phyloP scores from a whole-genome alignment of 305 asterid species.

The Fraxinus ornus region DNA sequence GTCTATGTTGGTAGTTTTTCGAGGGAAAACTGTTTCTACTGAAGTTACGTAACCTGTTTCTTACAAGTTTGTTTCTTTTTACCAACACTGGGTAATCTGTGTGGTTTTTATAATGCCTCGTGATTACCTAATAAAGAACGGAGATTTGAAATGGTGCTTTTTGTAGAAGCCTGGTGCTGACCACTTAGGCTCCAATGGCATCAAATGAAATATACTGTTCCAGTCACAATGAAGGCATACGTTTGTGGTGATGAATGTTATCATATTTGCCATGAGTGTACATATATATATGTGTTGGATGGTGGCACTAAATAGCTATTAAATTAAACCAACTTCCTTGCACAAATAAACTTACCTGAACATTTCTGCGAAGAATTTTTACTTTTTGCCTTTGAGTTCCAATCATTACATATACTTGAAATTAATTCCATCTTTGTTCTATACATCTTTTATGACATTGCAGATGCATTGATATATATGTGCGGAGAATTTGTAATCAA shows the following conservation, averaged over 20 bases:
- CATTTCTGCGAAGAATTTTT: no score
- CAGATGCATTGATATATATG: no score
- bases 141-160: conserved; percentile 24
- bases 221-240: conserved; percentile 14
- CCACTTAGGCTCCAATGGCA: conserved; percentile 21
- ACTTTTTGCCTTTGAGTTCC: no score
- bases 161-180: conserved; percentile 6
- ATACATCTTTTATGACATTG: not conserved
- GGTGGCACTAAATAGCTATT: no score
- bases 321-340: no score
- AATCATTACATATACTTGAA: no score
- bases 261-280: not conserved
- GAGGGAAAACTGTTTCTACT: not conserved
- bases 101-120: conserved; percentile 6
- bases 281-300: no score
- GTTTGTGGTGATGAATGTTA: not conserved
- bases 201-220: not conserved
- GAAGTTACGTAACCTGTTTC: not conserved
- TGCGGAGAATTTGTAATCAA: not conserved
- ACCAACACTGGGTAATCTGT: not conserved
- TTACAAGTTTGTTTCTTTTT: not conserved
- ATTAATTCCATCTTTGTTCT: no score
- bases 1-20: not conserved
- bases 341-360: no score
- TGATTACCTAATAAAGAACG: conserved; percentile 23